Evolutionary conservation across 371 early-diverging fungal genomes (phyloP).

Genomic region (Mucor indicus): DNA sequence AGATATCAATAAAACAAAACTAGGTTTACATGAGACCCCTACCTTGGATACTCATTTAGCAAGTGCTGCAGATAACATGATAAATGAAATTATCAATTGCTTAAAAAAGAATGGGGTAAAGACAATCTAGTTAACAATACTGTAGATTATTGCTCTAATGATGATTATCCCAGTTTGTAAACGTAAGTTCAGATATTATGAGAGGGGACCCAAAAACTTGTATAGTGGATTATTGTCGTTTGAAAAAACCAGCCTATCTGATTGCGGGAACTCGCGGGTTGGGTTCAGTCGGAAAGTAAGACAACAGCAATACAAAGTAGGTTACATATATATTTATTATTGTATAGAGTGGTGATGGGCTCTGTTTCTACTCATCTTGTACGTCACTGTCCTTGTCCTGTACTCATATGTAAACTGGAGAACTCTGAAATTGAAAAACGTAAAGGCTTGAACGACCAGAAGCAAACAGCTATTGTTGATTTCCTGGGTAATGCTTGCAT

Average conservation of each 20-base stretch:
- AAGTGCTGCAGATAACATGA: constrained; percentile 11
- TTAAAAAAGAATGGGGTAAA: constrained; percentile 22
- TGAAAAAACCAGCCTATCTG: constrained; percentile 22
- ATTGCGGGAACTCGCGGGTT: constrained; percentile 29
- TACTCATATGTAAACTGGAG: constrained; percentile 29
- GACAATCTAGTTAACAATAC: too few relatives aligned
- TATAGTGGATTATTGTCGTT: constrained; percentile 29
- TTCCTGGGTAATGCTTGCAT: constrained; percentile 19
- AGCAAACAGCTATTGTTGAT: constrained; percentile 11
- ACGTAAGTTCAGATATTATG: constrained; percentile 28
- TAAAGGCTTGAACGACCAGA: constrained; percentile 10
- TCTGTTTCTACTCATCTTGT: constrained; percentile 31
- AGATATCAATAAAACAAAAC: not conserved
- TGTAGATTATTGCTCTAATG: too few relatives aligned
- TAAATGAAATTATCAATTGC: constrained; percentile 15
- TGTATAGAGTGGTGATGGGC: constrained; percentile 23
- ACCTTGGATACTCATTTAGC: not conserved
- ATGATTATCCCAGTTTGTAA: constrained; percentile 30
- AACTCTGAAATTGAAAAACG: constrained; percentile 31
- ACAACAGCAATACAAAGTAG: too few relatives aligned
- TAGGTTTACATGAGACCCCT: not conserved
- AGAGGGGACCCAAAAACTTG: constrained; percentile 35
- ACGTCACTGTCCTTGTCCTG: constrained; percentile 34
- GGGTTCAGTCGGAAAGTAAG: constrained; percentile 27
- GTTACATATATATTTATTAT: not conserved